Conservation (phyloP, 768 basidiomycete genomes). For the Tricholoma hemisulphureum region DNA sequence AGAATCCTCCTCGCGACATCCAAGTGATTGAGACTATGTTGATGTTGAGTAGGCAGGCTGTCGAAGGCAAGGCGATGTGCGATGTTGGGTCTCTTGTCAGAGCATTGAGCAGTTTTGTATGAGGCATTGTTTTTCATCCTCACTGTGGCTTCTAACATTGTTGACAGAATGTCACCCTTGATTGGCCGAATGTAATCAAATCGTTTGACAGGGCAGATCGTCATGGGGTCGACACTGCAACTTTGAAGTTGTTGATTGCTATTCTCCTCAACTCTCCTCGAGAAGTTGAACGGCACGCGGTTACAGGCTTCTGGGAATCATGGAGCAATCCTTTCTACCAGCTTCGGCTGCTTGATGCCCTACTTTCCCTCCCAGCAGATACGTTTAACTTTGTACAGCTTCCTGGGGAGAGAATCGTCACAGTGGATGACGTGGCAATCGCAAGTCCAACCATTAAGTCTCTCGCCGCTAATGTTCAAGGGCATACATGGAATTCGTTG, state of each 20-base stretch:
- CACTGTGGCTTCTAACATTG: slow-evolving; percentile 8
- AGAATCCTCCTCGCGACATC: slow-evolving; percentile 66
- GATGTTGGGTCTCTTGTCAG: slow-evolving; percentile 75
- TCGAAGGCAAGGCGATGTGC: slow-evolving; percentile 70
- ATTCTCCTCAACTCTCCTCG: slow-evolving; percentile 82
- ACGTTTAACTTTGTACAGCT: slow-evolving; percentile 91
- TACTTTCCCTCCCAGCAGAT: slow-evolving; percentile 85
- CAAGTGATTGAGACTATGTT: slow-evolving; percentile 73
- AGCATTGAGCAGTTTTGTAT: slow-evolving; percentile 71
- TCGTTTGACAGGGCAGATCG: slow-evolving; percentile 85
- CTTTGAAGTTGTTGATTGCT: slow-evolving; percentile 84
- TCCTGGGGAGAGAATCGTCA: slow-evolving; percentile 79
- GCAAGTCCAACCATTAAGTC: slow-evolving; percentile 92
- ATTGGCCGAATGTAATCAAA: slow-evolving; percentile 82
- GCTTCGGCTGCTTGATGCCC: slow-evolving; percentile 81
- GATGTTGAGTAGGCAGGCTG: slow-evolving; percentile 62
- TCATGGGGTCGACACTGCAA: slow-evolving; percentile 84
- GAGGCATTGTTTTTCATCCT: slow-evolving; percentile 28
- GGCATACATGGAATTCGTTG: slow-evolving; percentile 91
- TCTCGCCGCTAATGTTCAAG: slow-evolving; percentile 86
- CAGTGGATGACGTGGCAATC: slow-evolving; percentile 80
- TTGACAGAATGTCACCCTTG: slow-evolving; percentile 58
- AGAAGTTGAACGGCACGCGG: slow-evolving; percentile 73
- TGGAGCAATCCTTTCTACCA: slow-evolving; percentile 89
- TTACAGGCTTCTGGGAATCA: slow-evolving; percentile 78